These are phyloP conservation scores for Cunninghamia lanceolata DNA, from an alignment of 75 land plant genomes.

Conservation along the genomic window DNA sequence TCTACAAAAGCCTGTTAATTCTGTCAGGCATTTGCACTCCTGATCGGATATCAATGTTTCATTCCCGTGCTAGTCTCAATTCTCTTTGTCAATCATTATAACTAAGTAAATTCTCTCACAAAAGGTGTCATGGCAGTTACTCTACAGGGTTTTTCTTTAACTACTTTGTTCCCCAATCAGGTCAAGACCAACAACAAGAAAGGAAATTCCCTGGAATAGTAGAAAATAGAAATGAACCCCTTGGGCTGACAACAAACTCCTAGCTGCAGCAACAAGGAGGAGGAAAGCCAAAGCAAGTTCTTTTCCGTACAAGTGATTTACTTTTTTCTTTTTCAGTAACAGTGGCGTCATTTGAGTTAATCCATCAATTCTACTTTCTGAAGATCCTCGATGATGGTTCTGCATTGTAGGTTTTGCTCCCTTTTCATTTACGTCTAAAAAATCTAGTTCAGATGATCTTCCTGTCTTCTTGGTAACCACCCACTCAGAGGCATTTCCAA, in stretches of 20 bases:
- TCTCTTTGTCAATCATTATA: no score
- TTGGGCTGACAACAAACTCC: conserved; percentile 38
- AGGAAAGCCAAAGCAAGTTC: conserved; percentile 45
- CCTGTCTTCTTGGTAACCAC: conserved; percentile 50
- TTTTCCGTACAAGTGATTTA: conserved; percentile 25
- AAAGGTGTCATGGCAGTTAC: no score
- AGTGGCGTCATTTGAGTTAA: conserved; percentile 11
- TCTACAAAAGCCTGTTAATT: no score
- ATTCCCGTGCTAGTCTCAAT: no score
- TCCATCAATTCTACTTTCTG: conserved; percentile 21
- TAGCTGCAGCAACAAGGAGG: conserved; percentile 40
- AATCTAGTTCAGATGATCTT: conserved; percentile 29
- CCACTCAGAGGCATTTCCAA: conserved; percentile 35
- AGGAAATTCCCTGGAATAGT: conserved; percentile 38
- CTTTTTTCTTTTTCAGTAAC: conserved; percentile 19
- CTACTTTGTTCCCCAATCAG: conserved; percentile 46
- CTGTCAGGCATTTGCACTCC: no score
- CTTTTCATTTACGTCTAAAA: conserved; percentile 9
- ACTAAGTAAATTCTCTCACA: no score
- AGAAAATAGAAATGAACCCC: conserved; percentile 41
- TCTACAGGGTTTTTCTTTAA: not conserved
- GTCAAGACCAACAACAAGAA: conserved; percentile 36
- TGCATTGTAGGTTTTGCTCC: not conserved
- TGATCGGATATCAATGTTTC: no score
- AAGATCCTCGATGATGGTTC: conserved; percentile 9